Base-by-base conservation (phyloP, 257 asterid genomes). In the Capsicum chinense region DNA sequence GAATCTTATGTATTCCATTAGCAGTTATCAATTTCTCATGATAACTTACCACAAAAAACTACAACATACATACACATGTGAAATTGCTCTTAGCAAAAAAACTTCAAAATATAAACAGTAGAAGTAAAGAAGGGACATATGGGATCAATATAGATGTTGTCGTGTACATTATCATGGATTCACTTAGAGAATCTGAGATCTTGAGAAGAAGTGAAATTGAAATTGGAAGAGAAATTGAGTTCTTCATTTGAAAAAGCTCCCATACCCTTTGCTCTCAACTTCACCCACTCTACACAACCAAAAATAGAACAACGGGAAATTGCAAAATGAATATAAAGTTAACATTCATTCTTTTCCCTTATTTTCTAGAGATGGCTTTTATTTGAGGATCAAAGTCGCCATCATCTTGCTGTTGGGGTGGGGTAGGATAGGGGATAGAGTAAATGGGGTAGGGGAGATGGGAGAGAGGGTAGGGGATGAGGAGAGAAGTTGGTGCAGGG, bases 91-190 rank as follows among this genome's bases (percentile, higher is more conserved):
- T 21, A 52, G 10, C 42, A 14, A 11, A 48, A 76, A 15, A 48
- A 33, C 21, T 7, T 78, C 6, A 21, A 52, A 52, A 3, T 54
- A 21, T 10, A 52, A 76, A 14, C 1, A 52, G 37, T 16, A n/a
- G 19, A 33, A 54, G 19, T 54, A 54, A 10, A 58, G 83, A 71
- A 67, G 19, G 19, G 13, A 74, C 7, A 50, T 81, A 95, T 98
- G 92, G 92, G 92, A 80, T 91, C 94, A 50, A 95, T 90, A 70
- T 91, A 94, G 84, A 95, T 95, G 92, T 88, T 90, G 71, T 97
- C 97, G 79, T 95, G 99, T 83, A 95, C 98, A 84, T 94, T 95
- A 83, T 95, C 99, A 62, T 88, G 94, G 58, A 95, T 89, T 74
- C 91, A 93, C 90, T 95, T 95, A 83, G 93, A 91, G 83, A 79